These are phyloP conservation scores for Russula earlei DNA, from an alignment of 768 basidiomycete species.

Conservation along the genomic window DNA sequence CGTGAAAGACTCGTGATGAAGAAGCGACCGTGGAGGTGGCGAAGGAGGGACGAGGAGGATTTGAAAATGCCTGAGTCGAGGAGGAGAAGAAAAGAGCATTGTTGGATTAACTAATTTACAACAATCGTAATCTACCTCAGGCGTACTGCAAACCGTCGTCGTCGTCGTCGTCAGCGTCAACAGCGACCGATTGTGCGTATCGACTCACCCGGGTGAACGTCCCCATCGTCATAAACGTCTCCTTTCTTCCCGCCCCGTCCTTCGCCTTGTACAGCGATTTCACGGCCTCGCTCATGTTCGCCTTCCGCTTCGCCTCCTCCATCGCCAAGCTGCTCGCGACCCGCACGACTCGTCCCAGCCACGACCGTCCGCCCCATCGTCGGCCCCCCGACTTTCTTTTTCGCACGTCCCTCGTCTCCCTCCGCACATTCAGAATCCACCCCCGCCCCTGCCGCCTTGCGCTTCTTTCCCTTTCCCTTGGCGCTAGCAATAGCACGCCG, in stretches of 20 bases:
- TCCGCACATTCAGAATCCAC: slow-evolving; percentile 30
- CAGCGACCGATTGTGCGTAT: no score
- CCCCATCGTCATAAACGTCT: slow-evolving; percentile 86
- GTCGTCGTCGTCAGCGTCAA: background rate
- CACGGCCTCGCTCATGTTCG: slow-evolving; percentile 77
- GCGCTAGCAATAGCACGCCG: slow-evolving; percentile 49
- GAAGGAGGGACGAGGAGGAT: background rate
- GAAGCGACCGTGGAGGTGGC: background rate
- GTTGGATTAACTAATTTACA: no score
- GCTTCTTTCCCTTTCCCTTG: slow-evolving; percentile 50
- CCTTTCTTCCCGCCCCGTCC: slow-evolving; percentile 51
- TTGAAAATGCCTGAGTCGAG: no score
- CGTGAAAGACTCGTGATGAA: background rate
- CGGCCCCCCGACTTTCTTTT: slow-evolving; percentile 25
- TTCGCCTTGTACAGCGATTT: slow-evolving; percentile 66
- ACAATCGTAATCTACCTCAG: slow-evolving; percentile 18
- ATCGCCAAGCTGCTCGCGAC: slow-evolving; percentile 63
- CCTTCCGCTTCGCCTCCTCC: slow-evolving; percentile 79
- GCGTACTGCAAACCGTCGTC: slow-evolving; percentile 17
- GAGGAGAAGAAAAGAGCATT: no score
- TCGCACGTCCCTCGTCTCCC: slow-evolving; percentile 26
- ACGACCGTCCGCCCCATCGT: slow-evolving; percentile 44
- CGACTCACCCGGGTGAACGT: slow-evolving; percentile 81
- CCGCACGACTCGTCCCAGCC: slow-evolving; percentile 45
- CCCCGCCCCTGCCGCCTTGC: slow-evolving; percentile 36